phyloP scores from a whole-genome alignment of 2,329 filamentous ascomycete genomes.

The Magnaporthiopsis rhizophila region DNA sequence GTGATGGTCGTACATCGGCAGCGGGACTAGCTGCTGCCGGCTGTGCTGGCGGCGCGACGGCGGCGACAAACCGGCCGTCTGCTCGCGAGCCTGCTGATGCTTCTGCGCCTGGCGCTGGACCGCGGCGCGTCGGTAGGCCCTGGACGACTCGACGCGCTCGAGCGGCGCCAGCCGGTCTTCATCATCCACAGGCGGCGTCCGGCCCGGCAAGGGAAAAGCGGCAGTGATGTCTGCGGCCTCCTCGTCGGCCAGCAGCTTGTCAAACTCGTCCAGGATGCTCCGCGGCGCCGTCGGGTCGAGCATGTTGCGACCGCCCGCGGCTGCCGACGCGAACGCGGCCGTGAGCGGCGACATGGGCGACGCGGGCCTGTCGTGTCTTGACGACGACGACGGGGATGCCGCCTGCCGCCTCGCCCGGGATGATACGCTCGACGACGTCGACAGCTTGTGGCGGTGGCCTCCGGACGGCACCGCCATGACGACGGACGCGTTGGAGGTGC shows the following conservation, averaged over 20 bases:
- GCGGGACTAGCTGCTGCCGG: neutral
- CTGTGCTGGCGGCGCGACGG: neutral
- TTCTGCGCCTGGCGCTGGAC: neutral
- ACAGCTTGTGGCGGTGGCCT: slow-evolving; percentile 1
- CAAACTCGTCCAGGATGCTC: neutral
- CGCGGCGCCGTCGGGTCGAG: too few relatives aligned
- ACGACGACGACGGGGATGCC: neutral
- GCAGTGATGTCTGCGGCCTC: neutral
- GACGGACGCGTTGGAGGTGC: neutral
- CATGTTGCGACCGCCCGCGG: neutral
- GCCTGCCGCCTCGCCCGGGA: too few relatives aligned
- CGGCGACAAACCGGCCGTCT: neutral
- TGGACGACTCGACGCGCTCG: neutral
- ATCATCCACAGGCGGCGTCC: neutral
- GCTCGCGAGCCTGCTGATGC: too few relatives aligned
- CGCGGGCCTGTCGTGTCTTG: neutral
- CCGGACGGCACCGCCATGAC: neutral
- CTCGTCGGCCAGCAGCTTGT: neutral
- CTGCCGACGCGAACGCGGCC: neutral
- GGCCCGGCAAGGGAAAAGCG: neutral
- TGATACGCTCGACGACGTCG: neutral
- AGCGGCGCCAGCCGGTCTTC: neutral
- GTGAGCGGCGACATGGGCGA: neutral
- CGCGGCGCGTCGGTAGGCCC: neutral
- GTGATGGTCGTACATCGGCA: too few relatives aligned